A percentile compares a stretch with the other conserved stretches of the same genome.
Evolutionary conservation across 2,329 filamentous ascomycete species (phyloP).

Genomic region (Neopestalotiopsis sp.): DNA sequence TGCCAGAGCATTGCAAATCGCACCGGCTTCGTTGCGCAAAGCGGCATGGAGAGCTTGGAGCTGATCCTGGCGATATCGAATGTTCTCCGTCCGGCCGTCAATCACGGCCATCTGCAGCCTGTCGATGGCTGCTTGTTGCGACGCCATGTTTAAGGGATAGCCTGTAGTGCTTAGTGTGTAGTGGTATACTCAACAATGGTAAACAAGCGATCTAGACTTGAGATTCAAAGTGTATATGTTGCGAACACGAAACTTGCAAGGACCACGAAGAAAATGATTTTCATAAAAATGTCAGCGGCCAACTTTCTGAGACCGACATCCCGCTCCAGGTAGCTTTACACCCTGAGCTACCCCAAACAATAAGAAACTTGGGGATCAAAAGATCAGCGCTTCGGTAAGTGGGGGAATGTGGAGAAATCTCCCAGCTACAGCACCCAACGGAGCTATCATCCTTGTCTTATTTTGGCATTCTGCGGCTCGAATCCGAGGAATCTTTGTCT

Average conservation of each 20-base stretch:
- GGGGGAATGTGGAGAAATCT: constrained; percentile 8
- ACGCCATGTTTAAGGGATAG: constrained; percentile 16
- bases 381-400: constrained; percentile 14
- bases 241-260: neutral
- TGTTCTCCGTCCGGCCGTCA: constrained; percentile 43
- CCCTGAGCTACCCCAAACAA: constrained; percentile 7
- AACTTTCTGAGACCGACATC: neutral
- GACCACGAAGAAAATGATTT: neutral
- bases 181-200: neutral
- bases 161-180: neutral
- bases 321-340: neutral
- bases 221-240: neutral
- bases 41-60: constrained; percentile 40
- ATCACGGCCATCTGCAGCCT: constrained; percentile 39
- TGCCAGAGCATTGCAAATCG: constrained; percentile 37
- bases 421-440: neutral
- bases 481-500: constrained; percentile 4
- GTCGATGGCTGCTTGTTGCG: constrained; percentile 26
- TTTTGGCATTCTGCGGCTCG: neutral
- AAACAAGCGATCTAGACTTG: neutral
- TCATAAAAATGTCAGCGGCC: neutral
- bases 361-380: neutral
- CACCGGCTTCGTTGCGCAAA: constrained; percentile 32
- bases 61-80: constrained; percentile 43
- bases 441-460: constrained; percentile 9